Base-by-base conservation (phyloP, 306 rosid species). In the Cercis canadensis region DNA sequence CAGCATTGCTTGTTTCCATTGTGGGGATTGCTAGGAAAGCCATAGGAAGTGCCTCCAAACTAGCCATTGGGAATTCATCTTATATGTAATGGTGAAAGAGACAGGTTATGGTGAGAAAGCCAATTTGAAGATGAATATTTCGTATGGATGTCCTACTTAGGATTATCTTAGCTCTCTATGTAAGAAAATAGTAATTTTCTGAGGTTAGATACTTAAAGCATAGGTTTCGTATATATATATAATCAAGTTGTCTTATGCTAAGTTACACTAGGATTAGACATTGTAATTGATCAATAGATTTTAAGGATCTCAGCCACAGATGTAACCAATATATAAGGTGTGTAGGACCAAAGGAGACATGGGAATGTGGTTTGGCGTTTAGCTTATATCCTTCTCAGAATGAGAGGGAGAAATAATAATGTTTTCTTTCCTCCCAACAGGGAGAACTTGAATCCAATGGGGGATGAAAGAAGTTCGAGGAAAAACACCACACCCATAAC, bases 1-100 rank as follows among this genome's bases (percentile, higher is more conserved):
- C 29, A 24, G 29, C 29, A 24, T 24, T 24, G 29, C 29, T 24
- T 24, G 24, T 2, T 15, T 49, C 62, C 4, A n/a, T 52, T 65
- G 78, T 65, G 78, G 74, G 10, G 12, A 46, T 53, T 45, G 65
- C 78, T 72, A 75, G 70, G 76, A 70, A 78, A 82, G 50, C 54
- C 87, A 52, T 78, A 75, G 87, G 69, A 82, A 78, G 57, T 70
- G 56, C 61, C 83, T 78, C 78, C 78, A 82, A 73, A 78, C 64
- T 5, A 19, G 3, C 56, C 36, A n/a, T 68, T 64, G 69, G 59
- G 69, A 80, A 54, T 53, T 65, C 32, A 53, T 65, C 33, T 16
- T 71, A 13, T 49, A 62, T 14, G 31, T n/a, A n/a, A n/a, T n/a
- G 67, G 53, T 24, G 31, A 59, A 70, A 44, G 5, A 65, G 37